A percentile compares a stretch with the other conserved stretches of the same genome.
Conservation (phyloP, 2,329 filamentous ascomycete genomes). For the Hymenotorrendiella dingleyae region DNA sequence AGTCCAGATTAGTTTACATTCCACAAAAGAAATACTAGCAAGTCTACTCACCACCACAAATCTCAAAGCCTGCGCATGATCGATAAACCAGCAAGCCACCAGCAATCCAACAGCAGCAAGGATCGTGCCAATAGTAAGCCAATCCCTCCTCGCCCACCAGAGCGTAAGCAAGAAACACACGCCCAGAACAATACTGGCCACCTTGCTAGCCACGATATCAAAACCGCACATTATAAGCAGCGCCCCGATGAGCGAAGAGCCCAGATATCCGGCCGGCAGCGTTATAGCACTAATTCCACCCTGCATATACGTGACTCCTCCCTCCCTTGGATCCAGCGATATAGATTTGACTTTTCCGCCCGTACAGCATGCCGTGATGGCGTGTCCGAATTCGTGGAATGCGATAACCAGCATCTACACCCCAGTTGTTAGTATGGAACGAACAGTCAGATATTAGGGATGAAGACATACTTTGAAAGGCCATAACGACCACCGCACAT, state of each 20-base stretch:
- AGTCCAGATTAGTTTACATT: not conserved
- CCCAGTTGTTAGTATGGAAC: not conserved
- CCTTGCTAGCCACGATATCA: conserved; percentile 72
- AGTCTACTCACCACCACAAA: conserved; percentile 51
- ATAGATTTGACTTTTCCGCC: conserved; percentile 71
- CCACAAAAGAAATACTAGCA: not conserved
- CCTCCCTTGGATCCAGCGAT: conserved; percentile 67
- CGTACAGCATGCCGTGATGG: conserved; percentile 64
- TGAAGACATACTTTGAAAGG: conserved; percentile 63
- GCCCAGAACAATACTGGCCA: conserved; percentile 68
- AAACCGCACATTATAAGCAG: conserved; percentile 76
- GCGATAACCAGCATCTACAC: conserved; percentile 72
- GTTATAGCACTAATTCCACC: conserved; percentile 67
- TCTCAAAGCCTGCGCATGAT: conserved; percentile 65
- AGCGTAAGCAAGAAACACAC: conserved; percentile 72
- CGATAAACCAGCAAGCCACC: conserved; percentile 74
- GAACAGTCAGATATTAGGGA: not conserved
- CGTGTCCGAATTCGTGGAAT: conserved; percentile 76
- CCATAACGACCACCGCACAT: conserved; percentile 69
- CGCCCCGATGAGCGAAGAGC: conserved; percentile 70
- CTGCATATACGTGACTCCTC: conserved; percentile 71
- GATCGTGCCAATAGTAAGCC: conserved; percentile 68
- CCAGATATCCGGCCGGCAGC: conserved; percentile 71
- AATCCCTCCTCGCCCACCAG: conserved; percentile 76
- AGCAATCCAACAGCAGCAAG: conserved; percentile 64